phyloP scores from a whole-genome alignment of 768 basidiomycete genomes.

The Termitomyces sp. region DNA sequence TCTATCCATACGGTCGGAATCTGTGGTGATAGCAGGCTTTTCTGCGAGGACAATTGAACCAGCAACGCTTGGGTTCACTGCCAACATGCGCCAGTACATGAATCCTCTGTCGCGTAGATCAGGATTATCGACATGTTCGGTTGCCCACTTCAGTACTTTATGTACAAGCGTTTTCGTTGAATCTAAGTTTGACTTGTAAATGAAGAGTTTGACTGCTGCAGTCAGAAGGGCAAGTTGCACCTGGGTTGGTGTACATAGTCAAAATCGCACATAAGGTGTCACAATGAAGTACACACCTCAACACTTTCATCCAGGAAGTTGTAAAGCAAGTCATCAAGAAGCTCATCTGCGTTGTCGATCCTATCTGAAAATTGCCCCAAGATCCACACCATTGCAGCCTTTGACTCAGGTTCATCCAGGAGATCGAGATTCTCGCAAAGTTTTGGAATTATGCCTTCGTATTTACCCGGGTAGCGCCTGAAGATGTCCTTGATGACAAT shows the following conservation, averaged over 20 bases:
- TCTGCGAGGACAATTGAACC: slow-evolving; percentile 88
- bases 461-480: slow-evolving; percentile 92
- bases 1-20: slow-evolving; percentile 96
- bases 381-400: slow-evolving; percentile 98
- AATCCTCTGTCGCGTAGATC: slow-evolving; percentile 96
- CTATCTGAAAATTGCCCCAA: slow-evolving; percentile 93
- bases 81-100: slow-evolving; percentile 99
- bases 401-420: slow-evolving; percentile 94
- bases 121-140: slow-evolving; percentile 97
- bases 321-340: slow-evolving; percentile 88
- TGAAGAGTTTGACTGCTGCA: slow-evolving; percentile 93
- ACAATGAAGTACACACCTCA: slow-evolving; percentile 55
- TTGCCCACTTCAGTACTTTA: slow-evolving; percentile 95
- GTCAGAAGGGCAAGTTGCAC: slow-evolving; percentile 95
- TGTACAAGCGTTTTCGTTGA: slow-evolving; percentile 87
- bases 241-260: slow-evolving; percentile 32
- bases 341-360: slow-evolving; percentile 94
- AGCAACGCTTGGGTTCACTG: slow-evolving; percentile 86
- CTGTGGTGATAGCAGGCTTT: slow-evolving; percentile 96
- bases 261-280: neutral
- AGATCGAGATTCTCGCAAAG: slow-evolving; percentile 90
- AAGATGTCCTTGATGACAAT: slow-evolving; percentile 99
- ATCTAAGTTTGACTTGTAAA: slow-evolving; percentile 82
- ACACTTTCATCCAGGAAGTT: slow-evolving; percentile 91
- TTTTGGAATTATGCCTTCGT: slow-evolving; percentile 93